A percentile compares a stretch with the other conserved stretches of the same genome.
Evolutionary conservation across 305 asterid genomes (phyloP).

Genomic region (Andrographis paniculata): DNA sequence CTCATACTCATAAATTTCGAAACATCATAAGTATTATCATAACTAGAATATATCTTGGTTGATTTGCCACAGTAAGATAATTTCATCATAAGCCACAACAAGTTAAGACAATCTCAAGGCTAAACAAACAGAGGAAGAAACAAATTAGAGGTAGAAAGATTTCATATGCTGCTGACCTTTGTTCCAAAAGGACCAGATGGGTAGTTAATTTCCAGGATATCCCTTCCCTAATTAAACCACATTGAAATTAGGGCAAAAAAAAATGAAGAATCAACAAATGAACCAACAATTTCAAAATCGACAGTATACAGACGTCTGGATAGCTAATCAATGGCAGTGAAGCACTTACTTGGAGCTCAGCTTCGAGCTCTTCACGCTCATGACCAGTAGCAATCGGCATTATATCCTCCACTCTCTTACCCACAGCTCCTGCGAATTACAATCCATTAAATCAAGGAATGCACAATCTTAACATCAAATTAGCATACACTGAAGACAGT

Average conservation of each 20-base stretch:
- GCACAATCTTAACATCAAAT: neutral
- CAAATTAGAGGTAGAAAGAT: slow-evolving; percentile 1
- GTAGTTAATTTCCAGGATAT: slow-evolving; percentile 59
- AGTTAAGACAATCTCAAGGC: slow-evolving; percentile 1
- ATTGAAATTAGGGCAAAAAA: slow-evolving; percentile 4
- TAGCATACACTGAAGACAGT: slow-evolving; percentile 9
- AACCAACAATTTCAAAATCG: slow-evolving; percentile 3
- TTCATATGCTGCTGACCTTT: slow-evolving; percentile 45
- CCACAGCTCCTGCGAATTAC: slow-evolving; percentile 31
- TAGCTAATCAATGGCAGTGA: neutral
- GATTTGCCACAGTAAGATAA: too few relatives aligned
- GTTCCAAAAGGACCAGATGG: slow-evolving; percentile 92
- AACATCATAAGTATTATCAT: too few relatives aligned
- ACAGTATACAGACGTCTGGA: neutral
- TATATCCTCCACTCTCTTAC: slow-evolving; percentile 66
- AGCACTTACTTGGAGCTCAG: slow-evolving; percentile 62
- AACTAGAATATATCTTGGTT: too few relatives aligned
- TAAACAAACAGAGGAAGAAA: neutral
- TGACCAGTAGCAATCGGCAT: slow-evolving; percentile 96
- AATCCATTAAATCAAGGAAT: neutral
- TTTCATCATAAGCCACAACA: neutral
- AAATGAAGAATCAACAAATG: slow-evolving; percentile 4
- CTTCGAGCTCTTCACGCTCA: slow-evolving; percentile 91
- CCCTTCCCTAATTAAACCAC: slow-evolving; percentile 49
- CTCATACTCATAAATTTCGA: too few relatives aligned